These are phyloP conservation scores for Oidiodendron maius DNA, from an alignment of 495 filamentous ascomycete species.

Conservation along the genomic window DNA sequence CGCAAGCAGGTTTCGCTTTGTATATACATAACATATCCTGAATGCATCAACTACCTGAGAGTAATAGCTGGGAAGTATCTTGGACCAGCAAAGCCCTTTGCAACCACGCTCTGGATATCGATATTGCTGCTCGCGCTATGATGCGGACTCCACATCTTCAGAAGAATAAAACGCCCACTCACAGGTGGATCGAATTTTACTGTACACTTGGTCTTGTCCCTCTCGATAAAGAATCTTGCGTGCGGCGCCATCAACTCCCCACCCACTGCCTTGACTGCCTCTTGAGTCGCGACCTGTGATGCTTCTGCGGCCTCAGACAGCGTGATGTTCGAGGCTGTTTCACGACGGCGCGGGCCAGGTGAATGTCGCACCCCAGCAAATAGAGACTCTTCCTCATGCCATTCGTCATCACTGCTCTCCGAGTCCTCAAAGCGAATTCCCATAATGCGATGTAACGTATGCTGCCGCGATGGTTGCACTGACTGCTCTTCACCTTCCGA, in stretches of 20 bases:
- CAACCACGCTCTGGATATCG: conserved; percentile 76
- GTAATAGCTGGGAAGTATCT: conserved; percentile 64
- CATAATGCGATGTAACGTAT: conserved; percentile 14
- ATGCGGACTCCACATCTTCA: conserved; percentile 81
- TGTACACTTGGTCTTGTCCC: conserved; percentile 74
- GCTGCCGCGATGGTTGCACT: conserved; percentile 26
- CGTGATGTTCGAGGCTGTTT: conserved; percentile 33
- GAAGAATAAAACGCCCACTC: conserved; percentile 71
- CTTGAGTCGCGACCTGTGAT: conserved; percentile 44
- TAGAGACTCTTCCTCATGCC: conserved; percentile 24
- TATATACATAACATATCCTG: too few relatives aligned
- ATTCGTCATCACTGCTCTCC: conserved; percentile 39
- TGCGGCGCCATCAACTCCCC: conserved; percentile 59
- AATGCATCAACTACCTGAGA: conserved; percentile 36
- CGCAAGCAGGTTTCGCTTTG: too few relatives aligned
- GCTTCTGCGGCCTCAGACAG: conserved; percentile 46
- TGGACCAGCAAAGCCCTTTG: conserved; percentile 75
- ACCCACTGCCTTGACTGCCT: conserved; percentile 47
- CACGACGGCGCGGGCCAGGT: conserved; percentile 16
- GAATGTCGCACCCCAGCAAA: conserved; percentile 3
- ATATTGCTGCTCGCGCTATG: conserved; percentile 52
- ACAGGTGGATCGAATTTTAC: conserved; percentile 86
- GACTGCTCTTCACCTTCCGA: conserved; percentile 38
- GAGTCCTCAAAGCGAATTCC: conserved; percentile 39
- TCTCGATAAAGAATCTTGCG: conserved; percentile 74